Evolutionary conservation across 495 filamentous ascomycete species (phyloP).

Genomic region (Hyaloscypha bicolor): DNA sequence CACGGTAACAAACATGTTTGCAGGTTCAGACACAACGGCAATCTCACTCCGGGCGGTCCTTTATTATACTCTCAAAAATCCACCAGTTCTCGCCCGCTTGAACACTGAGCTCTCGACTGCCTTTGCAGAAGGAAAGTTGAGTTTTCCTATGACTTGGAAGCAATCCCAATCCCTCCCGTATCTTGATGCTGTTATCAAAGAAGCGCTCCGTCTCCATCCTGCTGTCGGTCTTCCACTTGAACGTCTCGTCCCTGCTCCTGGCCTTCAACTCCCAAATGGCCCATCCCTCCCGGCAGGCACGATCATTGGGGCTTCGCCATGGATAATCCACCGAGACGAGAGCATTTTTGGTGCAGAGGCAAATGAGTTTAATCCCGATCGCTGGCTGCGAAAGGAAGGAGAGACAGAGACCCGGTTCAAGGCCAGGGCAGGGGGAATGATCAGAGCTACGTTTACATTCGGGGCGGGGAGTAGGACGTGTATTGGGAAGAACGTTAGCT

Average conservation of each 20-base stretch:
- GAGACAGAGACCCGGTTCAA: constrained; percentile 30
- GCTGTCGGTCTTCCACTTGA: constrained; percentile 64
- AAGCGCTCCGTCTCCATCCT: constrained; percentile 68
- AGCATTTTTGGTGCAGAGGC: constrained; percentile 55
- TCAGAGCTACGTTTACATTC: constrained; percentile 41
- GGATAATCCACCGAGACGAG: constrained; percentile 52
- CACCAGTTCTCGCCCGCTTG: constrained; percentile 37
- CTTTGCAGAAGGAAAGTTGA: constrained; percentile 32
- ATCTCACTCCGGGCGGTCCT: constrained; percentile 50
- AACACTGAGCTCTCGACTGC: constrained; percentile 4
- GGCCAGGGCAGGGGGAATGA: constrained; percentile 35
- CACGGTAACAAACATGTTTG: constrained; percentile 43
- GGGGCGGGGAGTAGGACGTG: constrained; percentile 43
- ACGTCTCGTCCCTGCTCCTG: constrained; percentile 61
- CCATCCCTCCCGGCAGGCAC: constrained; percentile 51
- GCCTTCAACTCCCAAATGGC: constrained; percentile 48
- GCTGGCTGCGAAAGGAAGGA: constrained; percentile 50
- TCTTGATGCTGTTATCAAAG: constrained; percentile 69
- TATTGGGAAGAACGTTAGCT: constrained; percentile 44
- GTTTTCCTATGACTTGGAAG: neutral
- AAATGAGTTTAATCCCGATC: constrained; percentile 54
- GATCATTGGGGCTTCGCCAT: constrained; percentile 53
- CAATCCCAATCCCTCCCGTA: constrained; percentile 46
- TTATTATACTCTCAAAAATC: constrained; percentile 53
- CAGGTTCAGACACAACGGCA: constrained; percentile 56